phyloP scores from a whole-genome alignment of 345 rosid species.

The Physaria fendleri region DNA sequence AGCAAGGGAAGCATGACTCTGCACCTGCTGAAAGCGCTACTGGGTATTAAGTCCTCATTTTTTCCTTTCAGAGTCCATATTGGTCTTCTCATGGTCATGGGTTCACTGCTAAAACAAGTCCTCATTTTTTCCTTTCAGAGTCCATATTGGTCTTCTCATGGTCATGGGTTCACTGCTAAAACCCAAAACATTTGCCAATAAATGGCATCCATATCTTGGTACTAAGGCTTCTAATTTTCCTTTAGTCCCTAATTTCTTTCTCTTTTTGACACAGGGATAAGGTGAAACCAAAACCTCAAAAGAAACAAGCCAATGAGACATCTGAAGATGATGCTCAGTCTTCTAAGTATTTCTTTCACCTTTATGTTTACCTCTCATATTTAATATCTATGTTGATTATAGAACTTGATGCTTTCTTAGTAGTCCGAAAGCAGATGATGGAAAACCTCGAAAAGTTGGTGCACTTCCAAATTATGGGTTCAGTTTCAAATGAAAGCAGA shows the following conservation, averaged over 20 bases:
- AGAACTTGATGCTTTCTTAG: conserved; percentile 37
- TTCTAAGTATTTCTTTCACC: conserved; percentile 55
- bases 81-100: not conserved
- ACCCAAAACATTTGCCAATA: not conserved
- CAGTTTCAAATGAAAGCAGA: conserved; percentile 93
- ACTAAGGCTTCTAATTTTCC: not conserved
- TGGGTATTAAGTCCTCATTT: conserved; percentile 40
- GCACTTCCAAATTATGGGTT: conserved; percentile 94
- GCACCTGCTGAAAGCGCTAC: conserved; percentile 36
- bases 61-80: not conserved
- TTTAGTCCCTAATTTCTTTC: not conserved
- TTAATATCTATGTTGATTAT: conserved; percentile 5
- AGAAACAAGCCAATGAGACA: conserved; percentile 43
- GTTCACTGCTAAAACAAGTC: not conserved
- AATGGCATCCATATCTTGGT: not conserved
- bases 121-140: not conserved
- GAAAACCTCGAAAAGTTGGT: conserved; percentile 56
- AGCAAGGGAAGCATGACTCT: conserved; percentile 48
- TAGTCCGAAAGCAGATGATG: conserved; percentile 63
- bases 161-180: not conserved
- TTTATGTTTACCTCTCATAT: conserved; percentile 18
- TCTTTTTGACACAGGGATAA: conserved; percentile 50
- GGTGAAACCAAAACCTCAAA: conserved; percentile 48
- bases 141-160: not conserved
- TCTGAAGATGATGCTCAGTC: conserved; percentile 61